Conservation (phyloP, 2,329 filamentous ascomycete genomes). For the Arthrobotrys musiformis region DNA sequence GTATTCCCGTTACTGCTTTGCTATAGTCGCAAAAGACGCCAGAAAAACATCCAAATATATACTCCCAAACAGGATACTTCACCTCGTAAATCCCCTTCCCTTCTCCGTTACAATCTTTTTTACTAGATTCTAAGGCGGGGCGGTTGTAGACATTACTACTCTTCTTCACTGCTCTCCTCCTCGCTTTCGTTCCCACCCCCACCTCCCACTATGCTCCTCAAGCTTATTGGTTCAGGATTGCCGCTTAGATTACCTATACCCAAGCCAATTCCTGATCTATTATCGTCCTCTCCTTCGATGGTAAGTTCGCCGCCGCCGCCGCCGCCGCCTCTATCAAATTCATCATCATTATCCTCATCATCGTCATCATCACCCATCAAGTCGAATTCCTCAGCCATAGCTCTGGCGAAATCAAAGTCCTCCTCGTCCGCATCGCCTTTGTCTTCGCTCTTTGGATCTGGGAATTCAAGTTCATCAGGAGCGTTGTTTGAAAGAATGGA, state of each 20-base stretch:
- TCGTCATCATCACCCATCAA: constrained; percentile 32
- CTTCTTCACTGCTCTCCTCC: constrained; percentile 50
- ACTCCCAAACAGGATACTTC: constrained; percentile 4
- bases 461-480: constrained; percentile 44
- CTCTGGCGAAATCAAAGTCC: constrained; percentile 31
- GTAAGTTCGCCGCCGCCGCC: constrained; percentile 25
- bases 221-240: constrained; percentile 11
- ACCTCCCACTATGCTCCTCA: constrained; percentile 31
- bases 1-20: constrained; percentile 7
- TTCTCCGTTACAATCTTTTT: background rate
- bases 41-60: constrained; percentile 15
- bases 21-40: constrained; percentile 17
- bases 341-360: constrained; percentile 20
- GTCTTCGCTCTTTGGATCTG: constrained; percentile 47
- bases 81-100: background rate
- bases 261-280: constrained; percentile 24
- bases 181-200: constrained; percentile 38
- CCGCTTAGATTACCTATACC: constrained; percentile 23
- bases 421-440: constrained; percentile 41
- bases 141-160: constrained; percentile 2
- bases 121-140: background rate
- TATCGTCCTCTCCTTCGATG: constrained; percentile 48
- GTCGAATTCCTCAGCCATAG: constrained; percentile 38
- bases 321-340: constrained; percentile 1
- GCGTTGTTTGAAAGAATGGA: constrained; percentile 43